A percentile compares a stretch with the other conserved stretches of the same genome.
phyloP scores from a whole-genome alignment of 129 eudicot species.

The Deinandra increscens region DNA sequence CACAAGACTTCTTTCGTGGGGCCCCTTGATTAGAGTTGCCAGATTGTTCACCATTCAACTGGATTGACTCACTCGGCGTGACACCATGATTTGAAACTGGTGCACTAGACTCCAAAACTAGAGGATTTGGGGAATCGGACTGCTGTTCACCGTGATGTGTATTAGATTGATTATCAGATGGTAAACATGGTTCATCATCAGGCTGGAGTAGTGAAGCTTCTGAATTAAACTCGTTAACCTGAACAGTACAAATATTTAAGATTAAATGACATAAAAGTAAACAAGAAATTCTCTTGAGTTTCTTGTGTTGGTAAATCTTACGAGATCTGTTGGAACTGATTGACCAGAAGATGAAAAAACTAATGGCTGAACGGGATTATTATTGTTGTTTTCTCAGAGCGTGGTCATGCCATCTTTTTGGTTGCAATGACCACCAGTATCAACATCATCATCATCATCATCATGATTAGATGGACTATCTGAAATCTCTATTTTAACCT shows the following conservation, averaged over 20 bases:
- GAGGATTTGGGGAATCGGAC: constrained; percentile 20
- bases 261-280: neutral
- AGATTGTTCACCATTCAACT: constrained; percentile 25
- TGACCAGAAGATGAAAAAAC: constrained; percentile 28
- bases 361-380: neutral
- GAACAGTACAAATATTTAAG: constrained; percentile 13
- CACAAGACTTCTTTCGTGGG: constrained; percentile 26
- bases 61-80: constrained; percentile 22
- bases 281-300: neutral
- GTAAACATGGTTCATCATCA: constrained; percentile 24
- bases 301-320: constrained; percentile 22
- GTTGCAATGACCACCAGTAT: constrained; percentile 14
- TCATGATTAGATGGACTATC: constrained; percentile 14
- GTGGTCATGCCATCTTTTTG: constrained; percentile 19
- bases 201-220: constrained; percentile 9
- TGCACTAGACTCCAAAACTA: constrained; percentile 13
- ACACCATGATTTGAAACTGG: constrained; percentile 28
- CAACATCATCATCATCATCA: neutral
- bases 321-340: constrained; percentile 23
- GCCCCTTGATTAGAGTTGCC: constrained; percentile 25
- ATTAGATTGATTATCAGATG: constrained; percentile 8
- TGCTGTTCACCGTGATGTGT: constrained; percentile 12
- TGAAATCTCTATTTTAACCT: constrained; percentile 20
- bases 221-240: constrained; percentile 29
- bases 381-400: constrained; percentile 22